phyloP scores from a whole-genome alignment of 768 basidiomycete species.

The Strobilomyces echinocephalus region DNA sequence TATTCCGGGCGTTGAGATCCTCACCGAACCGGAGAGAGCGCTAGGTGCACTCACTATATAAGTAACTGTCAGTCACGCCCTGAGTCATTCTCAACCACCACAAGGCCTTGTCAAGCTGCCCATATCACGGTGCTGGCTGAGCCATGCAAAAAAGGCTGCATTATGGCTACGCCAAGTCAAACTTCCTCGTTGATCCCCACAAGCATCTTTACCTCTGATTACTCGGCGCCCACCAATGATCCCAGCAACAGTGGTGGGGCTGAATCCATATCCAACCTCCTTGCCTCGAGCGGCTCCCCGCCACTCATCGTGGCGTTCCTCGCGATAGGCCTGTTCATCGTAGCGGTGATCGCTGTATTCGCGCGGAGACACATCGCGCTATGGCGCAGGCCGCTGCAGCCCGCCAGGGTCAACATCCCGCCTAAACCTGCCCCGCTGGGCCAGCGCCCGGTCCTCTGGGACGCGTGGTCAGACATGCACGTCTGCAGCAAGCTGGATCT shows the following conservation, averaged over 20 bases:
- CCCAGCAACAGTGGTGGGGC: neutral
- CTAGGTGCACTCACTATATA: slow-evolving; percentile 8
- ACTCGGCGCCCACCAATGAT: neutral
- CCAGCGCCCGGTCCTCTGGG: slow-evolving; percentile 43
- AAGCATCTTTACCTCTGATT: neutral
- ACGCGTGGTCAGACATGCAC: slow-evolving; percentile 31
- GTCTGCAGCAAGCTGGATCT: neutral
- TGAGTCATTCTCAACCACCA: slow-evolving; percentile 2
- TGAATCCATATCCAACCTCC: slow-evolving; percentile 2
- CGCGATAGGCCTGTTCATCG: slow-evolving; percentile 50
- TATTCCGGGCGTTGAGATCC: slow-evolving; percentile 3
- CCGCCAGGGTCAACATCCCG: neutral
- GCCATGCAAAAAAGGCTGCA: slow-evolving; percentile 13
- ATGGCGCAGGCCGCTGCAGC: slow-evolving; percentile 12
- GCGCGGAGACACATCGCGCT: slow-evolving; percentile 39
- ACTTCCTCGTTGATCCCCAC: slow-evolving; percentile 3
- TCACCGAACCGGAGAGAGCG: neutral
- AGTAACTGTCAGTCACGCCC: neutral
- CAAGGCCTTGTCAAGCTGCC: slow-evolving; percentile 6
- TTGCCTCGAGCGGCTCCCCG: slow-evolving; percentile 40
- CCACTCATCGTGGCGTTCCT: slow-evolving; percentile 58
- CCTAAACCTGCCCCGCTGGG: slow-evolving; percentile 6
- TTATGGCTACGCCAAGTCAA: slow-evolving; percentile 16
- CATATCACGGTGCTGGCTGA: neutral
- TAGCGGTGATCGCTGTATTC: slow-evolving; percentile 46